Evolutionary conservation across 805 yeast genomes (phyloP).

Genomic region (Candida boidinii): DNA sequence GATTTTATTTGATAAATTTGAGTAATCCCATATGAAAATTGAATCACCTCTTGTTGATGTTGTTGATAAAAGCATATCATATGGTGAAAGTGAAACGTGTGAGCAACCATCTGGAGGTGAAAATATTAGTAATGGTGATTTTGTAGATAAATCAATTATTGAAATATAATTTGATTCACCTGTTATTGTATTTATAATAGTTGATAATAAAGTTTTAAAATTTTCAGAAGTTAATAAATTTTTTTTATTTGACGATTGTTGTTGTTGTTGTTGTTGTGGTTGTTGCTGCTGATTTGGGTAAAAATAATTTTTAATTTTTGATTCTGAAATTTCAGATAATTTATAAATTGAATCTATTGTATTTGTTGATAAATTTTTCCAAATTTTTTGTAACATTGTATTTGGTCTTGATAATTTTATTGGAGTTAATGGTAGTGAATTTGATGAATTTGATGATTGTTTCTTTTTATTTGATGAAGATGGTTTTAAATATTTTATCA

Average conservation of each 20-base stretch:
- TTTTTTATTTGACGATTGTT: neutral
- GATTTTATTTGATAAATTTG: constrained; percentile 40
- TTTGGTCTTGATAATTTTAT: constrained; percentile 37
- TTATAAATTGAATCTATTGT: constrained; percentile 39
- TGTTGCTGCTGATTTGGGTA: constrained; percentile 5
- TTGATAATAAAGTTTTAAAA: constrained; percentile 18
- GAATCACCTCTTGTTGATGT: constrained; percentile 52
- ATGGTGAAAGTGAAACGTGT: constrained; percentile 50
- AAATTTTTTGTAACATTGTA: constrained; percentile 38
- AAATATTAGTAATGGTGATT: constrained; percentile 32
- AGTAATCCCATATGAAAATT: constrained; percentile 55
- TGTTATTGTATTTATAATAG: constrained; percentile 20
- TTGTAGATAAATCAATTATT: constrained; percentile 37
- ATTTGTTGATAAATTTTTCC: constrained; percentile 39
- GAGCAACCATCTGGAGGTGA: constrained; percentile 59
- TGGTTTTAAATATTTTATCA: constrained; percentile 7
- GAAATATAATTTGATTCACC: constrained; percentile 28
- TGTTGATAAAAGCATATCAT: constrained; percentile 47
- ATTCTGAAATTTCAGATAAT: constrained; percentile 40
- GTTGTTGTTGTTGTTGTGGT: neutral
- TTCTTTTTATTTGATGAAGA: neutral
- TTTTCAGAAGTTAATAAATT: constrained; percentile 10
- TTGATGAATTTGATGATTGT: constrained; percentile 4
- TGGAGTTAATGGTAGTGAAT: constrained; percentile 27
- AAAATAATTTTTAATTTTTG: constrained; percentile 32